Base-by-base conservation (phyloP, 345 rosid species). In the Brassica nigra region DNA sequence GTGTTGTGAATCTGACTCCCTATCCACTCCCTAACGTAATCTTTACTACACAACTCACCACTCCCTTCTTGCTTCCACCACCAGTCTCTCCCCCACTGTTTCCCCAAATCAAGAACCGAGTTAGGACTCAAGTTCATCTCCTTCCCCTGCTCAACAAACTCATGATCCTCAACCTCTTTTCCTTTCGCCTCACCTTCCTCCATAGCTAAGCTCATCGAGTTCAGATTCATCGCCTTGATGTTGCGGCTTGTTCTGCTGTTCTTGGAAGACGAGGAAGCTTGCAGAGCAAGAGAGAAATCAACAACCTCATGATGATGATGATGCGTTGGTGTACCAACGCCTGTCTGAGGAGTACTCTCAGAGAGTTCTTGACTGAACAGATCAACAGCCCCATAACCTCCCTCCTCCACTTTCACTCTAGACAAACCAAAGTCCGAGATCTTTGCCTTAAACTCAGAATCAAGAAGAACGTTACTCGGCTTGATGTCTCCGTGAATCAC, bases 81-180 rank as follows among this genome's bases (percentile, higher is more conserved):
- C 99, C 99, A 95, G 79, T 95, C 99, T 78, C 93, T 91, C 3
- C 99, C 97, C 99, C 99, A 93, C 72, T 93, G 97, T 62, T 91
- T 72, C 12, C 85, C 84, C 36, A 87, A 80, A 77, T 87, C 88
- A 70, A 70, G 84, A 82, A 72, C 86, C 65, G 75, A 75, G 18
- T 80, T 84, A 27, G 85, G 76, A 54, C 78, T 84, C 76, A 81
- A 80, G 61, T 76, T 87, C 86, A 92, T 83, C 76, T 90, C 92
- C 82, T 92, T 90, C 10, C 86, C 75, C 69, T 86, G 85, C 75
- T 86, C 89, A 79, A 86, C 89, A 79, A 86, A 87, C 64, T 82
- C 83, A 66, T 79, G 85, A 54, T 80, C 83, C 30, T 80, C 83
- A 62, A 88, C 92, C 83, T 89, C 94, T 84, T 92, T 93, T 15